Conservation (phyloP, 139 green algal genomes). For the Volvox reticuliferus region DNA sequence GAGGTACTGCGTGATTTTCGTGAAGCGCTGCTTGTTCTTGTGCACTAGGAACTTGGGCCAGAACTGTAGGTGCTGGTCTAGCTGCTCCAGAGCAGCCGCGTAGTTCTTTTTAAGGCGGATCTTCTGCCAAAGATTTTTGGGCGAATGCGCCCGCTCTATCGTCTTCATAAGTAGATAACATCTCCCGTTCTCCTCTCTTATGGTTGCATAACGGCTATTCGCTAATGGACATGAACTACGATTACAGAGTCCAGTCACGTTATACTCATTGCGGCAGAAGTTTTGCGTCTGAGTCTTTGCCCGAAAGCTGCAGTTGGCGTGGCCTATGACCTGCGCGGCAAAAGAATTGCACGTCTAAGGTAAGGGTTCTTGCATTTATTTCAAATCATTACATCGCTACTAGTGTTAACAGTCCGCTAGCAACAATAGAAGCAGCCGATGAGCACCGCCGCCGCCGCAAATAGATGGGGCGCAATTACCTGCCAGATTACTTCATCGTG, state of each 20-base stretch:
- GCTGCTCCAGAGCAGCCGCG: slow-evolving; percentile 59
- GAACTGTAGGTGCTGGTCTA: slow-evolving; percentile 69
- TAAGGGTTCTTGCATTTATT: not conserved
- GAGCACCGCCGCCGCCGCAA: not conserved
- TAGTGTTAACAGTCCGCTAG: not conserved
- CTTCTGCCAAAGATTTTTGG: slow-evolving; percentile 96
- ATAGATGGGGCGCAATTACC: not conserved
- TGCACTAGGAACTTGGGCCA: slow-evolving; percentile 99
- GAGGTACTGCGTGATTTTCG: slow-evolving; percentile 99
- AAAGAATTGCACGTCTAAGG: not conserved
- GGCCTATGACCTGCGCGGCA: slow-evolving; percentile 91
- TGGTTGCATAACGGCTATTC: slow-evolving; percentile 96
- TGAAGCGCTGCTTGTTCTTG: slow-evolving; percentile 99
- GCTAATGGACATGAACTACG: slow-evolving; percentile 94
- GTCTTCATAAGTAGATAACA: slow-evolving; percentile 98
- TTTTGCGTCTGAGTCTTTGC: slow-evolving; percentile 93
- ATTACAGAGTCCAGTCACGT: slow-evolving; percentile 97
- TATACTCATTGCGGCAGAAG: slow-evolving; percentile 99
- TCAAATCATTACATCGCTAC: too few relatives aligned
- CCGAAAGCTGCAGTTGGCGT: slow-evolving; percentile 96
- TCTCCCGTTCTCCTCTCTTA: slow-evolving; percentile 82
- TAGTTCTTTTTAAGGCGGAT: slow-evolving; percentile 94
- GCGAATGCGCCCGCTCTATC: slow-evolving; percentile 96
- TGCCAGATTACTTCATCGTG: slow-evolving; percentile 59
- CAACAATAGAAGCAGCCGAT: not conserved